Percentiles rank a stretch among this genome's conserved stretches.
Conservation (phyloP, 2,329 filamentous ascomycete genomes). For the Aspergillus sp. region DNA sequence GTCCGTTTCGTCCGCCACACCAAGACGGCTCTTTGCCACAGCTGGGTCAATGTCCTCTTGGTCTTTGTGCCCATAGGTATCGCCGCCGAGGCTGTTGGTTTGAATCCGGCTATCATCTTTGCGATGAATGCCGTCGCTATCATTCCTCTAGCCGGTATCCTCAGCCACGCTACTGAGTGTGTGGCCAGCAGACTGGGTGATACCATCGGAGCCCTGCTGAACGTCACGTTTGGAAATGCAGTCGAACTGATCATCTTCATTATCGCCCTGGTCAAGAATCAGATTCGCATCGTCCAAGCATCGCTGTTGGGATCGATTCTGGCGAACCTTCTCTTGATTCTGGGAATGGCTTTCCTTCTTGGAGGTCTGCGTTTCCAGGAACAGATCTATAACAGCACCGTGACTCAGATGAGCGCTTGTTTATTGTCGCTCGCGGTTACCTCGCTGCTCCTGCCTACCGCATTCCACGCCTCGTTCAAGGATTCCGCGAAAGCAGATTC, state of each 20-base stretch:
- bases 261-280: slow-evolving; percentile 77
- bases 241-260: slow-evolving; percentile 80
- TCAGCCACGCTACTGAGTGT: slow-evolving; percentile 75
- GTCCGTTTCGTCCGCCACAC: slow-evolving; percentile 40
- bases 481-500: slow-evolving; percentile 65
- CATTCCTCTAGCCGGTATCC: slow-evolving; percentile 72
- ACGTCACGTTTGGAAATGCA: slow-evolving; percentile 78
- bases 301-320: slow-evolving; percentile 88
- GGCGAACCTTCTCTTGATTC: slow-evolving; percentile 82
- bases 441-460: slow-evolving; percentile 85
- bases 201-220: slow-evolving; percentile 72
- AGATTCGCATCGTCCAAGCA: slow-evolving; percentile 90
- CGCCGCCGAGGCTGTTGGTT: slow-evolving; percentile 39
- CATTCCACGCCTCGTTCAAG: slow-evolving; percentile 86
- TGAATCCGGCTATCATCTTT: slow-evolving; percentile 68
- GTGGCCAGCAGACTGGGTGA: slow-evolving; percentile 75
- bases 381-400: slow-evolving; percentile 93
- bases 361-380: slow-evolving; percentile 86
- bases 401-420: slow-evolving; percentile 95
- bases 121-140: slow-evolving; percentile 77
- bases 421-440: slow-evolving; percentile 87
- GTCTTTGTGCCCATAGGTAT: slow-evolving; percentile 50
- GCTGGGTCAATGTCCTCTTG: slow-evolving; percentile 50
- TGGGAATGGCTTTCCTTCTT: slow-evolving; percentile 89
- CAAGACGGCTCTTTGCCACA: slow-evolving; percentile 40